Conservation (phyloP, 805 yeast genomes). For the Tanozyma kutaoensis region DNA sequence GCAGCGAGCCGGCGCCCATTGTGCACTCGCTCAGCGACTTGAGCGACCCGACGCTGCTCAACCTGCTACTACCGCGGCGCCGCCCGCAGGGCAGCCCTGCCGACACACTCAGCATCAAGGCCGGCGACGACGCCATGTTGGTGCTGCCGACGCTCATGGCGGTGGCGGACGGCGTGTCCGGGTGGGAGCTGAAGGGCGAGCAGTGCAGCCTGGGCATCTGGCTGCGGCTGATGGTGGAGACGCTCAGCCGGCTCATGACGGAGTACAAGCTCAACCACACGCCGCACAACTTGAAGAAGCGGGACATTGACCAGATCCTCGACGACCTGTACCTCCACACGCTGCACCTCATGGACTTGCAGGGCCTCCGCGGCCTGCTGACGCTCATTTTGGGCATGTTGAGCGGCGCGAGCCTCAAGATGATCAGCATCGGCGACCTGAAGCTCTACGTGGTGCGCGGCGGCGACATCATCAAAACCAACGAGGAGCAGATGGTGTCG, state of each 20-base stretch:
- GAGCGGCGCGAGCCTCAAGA: slow-evolving; percentile 30
- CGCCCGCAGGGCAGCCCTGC: slow-evolving; percentile 38
- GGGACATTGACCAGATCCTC: slow-evolving; percentile 28
- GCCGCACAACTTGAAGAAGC: slow-evolving; percentile 22
- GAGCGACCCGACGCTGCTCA: slow-evolving; percentile 32
- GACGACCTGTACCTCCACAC: slow-evolving; percentile 37
- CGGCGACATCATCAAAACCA: slow-evolving; percentile 27
- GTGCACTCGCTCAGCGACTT: slow-evolving; percentile 37
- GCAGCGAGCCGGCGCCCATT: slow-evolving; percentile 20
- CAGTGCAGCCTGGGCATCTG: slow-evolving; percentile 37
- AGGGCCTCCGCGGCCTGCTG: slow-evolving; percentile 33
- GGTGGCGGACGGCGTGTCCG: slow-evolving; percentile 45
- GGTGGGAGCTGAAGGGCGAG: slow-evolving; percentile 32
- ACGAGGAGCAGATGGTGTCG: slow-evolving; percentile 32
- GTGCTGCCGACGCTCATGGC: slow-evolving; percentile 39
- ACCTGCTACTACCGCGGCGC: slow-evolving; percentile 33
- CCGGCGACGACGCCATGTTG: slow-evolving; percentile 47
- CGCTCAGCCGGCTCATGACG: slow-evolving; percentile 30
- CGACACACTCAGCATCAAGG: slow-evolving; percentile 37
- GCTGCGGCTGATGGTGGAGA: slow-evolving; percentile 40
- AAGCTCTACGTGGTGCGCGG: slow-evolving; percentile 34
- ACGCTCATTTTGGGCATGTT: slow-evolving; percentile 36
- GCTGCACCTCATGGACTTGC: slow-evolving; percentile 36
- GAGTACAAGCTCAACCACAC: slow-evolving; percentile 27
- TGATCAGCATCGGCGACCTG: slow-evolving; percentile 41